These are phyloP conservation scores for Mucor circinelloides DNA, from an alignment of 371 early-diverging fungal genomes.

Conservation along the genomic window DNA sequence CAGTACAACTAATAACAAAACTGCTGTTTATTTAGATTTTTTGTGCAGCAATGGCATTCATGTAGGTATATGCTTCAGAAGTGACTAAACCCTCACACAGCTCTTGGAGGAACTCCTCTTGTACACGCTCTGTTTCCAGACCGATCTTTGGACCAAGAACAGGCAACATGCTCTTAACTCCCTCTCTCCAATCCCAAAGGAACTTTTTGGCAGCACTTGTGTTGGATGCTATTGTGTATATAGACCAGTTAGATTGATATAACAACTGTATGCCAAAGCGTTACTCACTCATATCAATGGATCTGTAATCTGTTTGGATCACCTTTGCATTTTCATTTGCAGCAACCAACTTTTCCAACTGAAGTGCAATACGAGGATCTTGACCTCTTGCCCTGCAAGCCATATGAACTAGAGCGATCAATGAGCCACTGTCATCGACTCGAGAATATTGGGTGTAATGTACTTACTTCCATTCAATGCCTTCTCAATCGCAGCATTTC, in stretches of 20 bases:
- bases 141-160: slow-evolving; percentile 19
- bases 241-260: not conserved
- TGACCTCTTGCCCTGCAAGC: slow-evolving; percentile 23
- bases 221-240: slow-evolving; percentile 3
- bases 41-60: slow-evolving; percentile 14
- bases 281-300: slow-evolving; percentile 28
- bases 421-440: not conserved
- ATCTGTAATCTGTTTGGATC: slow-evolving; percentile 16
- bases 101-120: slow-evolving; percentile 2
- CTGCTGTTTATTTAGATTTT: slow-evolving; percentile 6
- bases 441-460: not conserved
- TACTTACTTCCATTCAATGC: not conserved
- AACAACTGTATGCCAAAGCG: not conserved
- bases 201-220: slow-evolving; percentile 24
- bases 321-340: slow-evolving; percentile 15
- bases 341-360: slow-evolving; percentile 12
- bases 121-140: not conserved
- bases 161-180: slow-evolving; percentile 15
- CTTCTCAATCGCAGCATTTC: not conserved
- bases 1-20: too few relatives aligned
- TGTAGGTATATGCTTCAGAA: slow-evolving; percentile 8
- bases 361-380: slow-evolving; percentile 23
- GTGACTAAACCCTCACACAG: not conserved
- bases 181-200: slow-evolving; percentile 27
- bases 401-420: slow-evolving; percentile 8